Percentiles rank a stretch among this genome's conserved stretches.
These are phyloP conservation scores for Phytophthora constricta DNA, from an alignment of 352 stramenopile species.

Conservation along the genomic window DNA sequence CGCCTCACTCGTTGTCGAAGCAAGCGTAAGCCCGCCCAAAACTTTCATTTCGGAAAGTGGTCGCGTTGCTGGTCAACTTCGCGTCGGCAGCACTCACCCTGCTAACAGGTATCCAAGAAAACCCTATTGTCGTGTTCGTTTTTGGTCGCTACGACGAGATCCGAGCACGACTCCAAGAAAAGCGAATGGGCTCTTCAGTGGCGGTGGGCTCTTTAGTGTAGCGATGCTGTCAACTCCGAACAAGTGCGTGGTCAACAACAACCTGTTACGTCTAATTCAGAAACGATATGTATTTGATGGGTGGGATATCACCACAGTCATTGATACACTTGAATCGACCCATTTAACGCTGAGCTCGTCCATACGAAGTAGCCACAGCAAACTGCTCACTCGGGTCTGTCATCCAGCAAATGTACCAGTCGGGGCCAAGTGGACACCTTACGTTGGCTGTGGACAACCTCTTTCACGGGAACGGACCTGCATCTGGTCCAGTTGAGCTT, in stretches of 20 bases:
- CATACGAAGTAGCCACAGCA: conserved; percentile 26
- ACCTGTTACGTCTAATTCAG: conserved; percentile 52
- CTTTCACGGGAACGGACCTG: conserved; percentile 50
- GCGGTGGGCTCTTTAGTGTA: conserved; percentile 30
- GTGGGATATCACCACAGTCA: conserved; percentile 49
- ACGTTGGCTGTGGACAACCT: conserved; percentile 57
- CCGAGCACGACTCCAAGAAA: conserved; percentile 42
- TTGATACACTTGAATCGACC: conserved; percentile 55
- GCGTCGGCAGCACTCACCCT: conserved; percentile 55
- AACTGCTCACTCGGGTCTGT: conserved; percentile 52
- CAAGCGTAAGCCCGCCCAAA: too few relatives aligned
- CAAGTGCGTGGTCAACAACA: conserved; percentile 49
- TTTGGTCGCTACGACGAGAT: conserved; percentile 55
- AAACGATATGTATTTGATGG: conserved; percentile 54
- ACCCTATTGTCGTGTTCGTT: conserved; percentile 52
- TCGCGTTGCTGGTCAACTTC: conserved; percentile 48
- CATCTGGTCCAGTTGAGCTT: conserved; percentile 36
- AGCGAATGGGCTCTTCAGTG: conserved; percentile 49
- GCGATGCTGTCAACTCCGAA: conserved; percentile 50
- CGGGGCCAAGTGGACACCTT: conserved; percentile 52
- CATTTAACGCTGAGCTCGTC: conserved; percentile 34
- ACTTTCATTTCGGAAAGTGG: conserved; percentile 29
- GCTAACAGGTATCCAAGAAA: conserved; percentile 60
- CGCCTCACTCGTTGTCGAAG: too few relatives aligned
- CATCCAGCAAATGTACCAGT: conserved; percentile 57